Percentiles rank a stretch among this genome's conserved stretches.
phyloP scores from a whole-genome alignment of 768 basidiomycete genomes.

The Panus rudis region DNA sequence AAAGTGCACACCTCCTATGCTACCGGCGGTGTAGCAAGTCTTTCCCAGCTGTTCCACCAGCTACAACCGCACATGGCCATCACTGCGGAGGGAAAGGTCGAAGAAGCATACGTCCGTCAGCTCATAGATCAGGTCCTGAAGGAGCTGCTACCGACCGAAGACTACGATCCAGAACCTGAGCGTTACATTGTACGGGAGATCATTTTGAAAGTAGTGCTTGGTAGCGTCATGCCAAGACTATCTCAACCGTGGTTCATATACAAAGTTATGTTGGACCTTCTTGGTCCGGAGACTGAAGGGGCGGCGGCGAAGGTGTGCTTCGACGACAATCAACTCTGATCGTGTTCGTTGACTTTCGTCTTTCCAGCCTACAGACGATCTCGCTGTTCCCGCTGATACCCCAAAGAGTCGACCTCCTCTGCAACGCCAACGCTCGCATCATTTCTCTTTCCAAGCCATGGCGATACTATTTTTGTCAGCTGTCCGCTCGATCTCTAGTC shows the following conservation, averaged over 20 bases:
- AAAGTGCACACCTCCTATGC: slow-evolving; percentile 70
- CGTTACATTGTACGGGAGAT: slow-evolving; percentile 82
- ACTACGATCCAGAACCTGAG: slow-evolving; percentile 73
- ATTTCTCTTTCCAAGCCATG: slow-evolving; percentile 40
- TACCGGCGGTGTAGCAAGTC: slow-evolving; percentile 50
- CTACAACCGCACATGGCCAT: slow-evolving; percentile 84
- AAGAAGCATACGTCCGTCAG: slow-evolving; percentile 75
- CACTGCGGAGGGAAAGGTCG: slow-evolving; percentile 52
- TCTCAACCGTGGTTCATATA: slow-evolving; percentile 91
- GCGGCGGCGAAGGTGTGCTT: slow-evolving; percentile 16
- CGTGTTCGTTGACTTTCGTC: slow-evolving; percentile 1
- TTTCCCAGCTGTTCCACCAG: slow-evolving; percentile 68
- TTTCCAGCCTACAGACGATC: not conserved
- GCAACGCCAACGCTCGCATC: slow-evolving; percentile 7
- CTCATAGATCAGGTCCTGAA: slow-evolving; percentile 71
- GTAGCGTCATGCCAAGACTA: slow-evolving; percentile 59
- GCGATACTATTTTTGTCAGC: slow-evolving; percentile 68
- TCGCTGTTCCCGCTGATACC: not conserved
- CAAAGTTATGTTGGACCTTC: slow-evolving; percentile 53
- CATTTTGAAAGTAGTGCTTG: slow-evolving; percentile 67
- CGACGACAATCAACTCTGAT: too few species aligned
- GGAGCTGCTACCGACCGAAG: slow-evolving; percentile 65
- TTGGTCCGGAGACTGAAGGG: slow-evolving; percentile 39
- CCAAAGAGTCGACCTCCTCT: slow-evolving; percentile 7
- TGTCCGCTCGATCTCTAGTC: slow-evolving; percentile 64